A percentile compares a stretch with the other conserved stretches of the same genome.
These are phyloP conservation scores for Chlamydomonas schloesseri DNA, from an alignment of 139 green algal genomes.

Conservation along the genomic window DNA sequence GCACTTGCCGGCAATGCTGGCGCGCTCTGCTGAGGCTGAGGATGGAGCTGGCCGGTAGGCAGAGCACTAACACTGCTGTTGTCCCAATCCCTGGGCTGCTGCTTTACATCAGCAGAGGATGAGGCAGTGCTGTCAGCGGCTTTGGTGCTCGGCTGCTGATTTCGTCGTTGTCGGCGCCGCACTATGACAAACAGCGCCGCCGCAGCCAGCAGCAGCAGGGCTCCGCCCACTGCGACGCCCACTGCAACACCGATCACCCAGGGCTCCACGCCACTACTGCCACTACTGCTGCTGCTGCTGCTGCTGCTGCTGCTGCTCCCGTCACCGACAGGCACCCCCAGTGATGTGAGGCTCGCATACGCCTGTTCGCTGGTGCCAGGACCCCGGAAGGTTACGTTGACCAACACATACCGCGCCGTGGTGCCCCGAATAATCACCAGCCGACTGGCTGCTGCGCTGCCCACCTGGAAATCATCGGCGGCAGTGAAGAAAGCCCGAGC, in stretches of 20 bases:
- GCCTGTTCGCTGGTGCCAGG: not conserved
- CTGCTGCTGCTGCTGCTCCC: not conserved
- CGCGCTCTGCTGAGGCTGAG: too few relatives aligned
- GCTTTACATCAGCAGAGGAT: not conserved
- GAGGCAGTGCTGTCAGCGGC: not conserved
- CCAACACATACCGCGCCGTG: not conserved
- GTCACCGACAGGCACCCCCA: not conserved
- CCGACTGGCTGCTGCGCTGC: too few relatives aligned
- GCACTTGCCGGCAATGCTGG: too few relatives aligned
- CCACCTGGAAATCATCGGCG: not conserved
- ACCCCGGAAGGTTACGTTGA: not conserved
- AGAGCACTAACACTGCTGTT: conserved; percentile 8
- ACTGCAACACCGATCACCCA: conserved; percentile 19
- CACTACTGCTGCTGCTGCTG: not conserved
- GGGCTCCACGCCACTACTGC: not conserved
- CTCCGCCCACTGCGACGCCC: conserved; percentile 1
- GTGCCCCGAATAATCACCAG: not conserved
- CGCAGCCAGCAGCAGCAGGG: not conserved
- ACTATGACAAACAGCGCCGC: not conserved
- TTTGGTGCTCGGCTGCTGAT: not conserved
- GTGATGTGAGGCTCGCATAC: not conserved
- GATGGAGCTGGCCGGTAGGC: too few relatives aligned
- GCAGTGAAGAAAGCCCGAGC: not conserved
- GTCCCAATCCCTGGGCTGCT: not conserved
- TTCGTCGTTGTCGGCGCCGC: not conserved